Base-by-base conservation (phyloP, 257 asterid species). In the Solanum lycopersicoides region DNA sequence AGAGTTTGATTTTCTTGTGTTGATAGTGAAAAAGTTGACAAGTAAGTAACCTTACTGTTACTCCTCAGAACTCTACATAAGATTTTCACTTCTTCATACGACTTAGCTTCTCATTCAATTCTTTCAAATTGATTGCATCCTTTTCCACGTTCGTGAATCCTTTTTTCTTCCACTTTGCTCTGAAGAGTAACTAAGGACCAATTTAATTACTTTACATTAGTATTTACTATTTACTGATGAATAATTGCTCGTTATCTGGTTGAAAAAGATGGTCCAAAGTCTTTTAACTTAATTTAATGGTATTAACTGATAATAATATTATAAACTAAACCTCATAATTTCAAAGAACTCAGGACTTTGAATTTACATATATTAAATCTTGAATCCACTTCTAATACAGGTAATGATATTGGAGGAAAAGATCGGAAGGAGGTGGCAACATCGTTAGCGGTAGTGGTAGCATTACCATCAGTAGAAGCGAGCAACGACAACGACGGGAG, bases 361-460 rank as follows among this genome's bases (percentile, higher is more conserved):
- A 1, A 56, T 56, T 6, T 53, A 56, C 16, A 10, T 41, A 10
- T 41, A 34, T 25, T 28, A 80, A 79, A 80, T 80, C 2, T 2
- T 30, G 44, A 80, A 30, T 47, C 7, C 1, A 1, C 65, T 18
- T 80, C 20, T 18, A 3, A 69, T 28, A 45, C 21, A 21, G 91
- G 83, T 14, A 73, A 84, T 3, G 82, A 37, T 15, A 87, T 34
- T 5, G 91, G 84, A 20, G 89, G 89, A 7, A 91, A 93, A 87
- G 90, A 84, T 4, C 88, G 88, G 50, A 85, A 53, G 44, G 93
- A 87, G 83, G 91, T 79, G 89, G 95, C 95, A 41, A 91, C 98
- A 1, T 89, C 98, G 0, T 91, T 89, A 45, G 94, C 92, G n/a
- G 89, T 86, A 45, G 97, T 93, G 91, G 95, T 94, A 92, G 95